Evolutionary conservation across 345 rosid genomes (phyloP), one percentile per base, ranked within the genome.

Genomic region (Linum trigynum): DNA sequence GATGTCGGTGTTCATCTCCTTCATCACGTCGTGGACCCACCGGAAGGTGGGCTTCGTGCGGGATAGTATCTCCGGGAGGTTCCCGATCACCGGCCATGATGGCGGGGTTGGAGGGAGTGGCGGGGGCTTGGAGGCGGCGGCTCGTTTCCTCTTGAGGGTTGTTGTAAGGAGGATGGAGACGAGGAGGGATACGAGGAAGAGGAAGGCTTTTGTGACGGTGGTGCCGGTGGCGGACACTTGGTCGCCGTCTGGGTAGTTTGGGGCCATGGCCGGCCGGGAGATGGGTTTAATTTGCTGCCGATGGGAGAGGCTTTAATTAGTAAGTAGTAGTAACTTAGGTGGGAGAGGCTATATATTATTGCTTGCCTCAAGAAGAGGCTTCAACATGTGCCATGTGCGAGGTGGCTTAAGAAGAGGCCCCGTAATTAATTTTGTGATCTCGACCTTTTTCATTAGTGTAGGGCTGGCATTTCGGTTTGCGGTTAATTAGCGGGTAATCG

Each of bases 1-100:
- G 6, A 43, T 43, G 50, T 79, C 79, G 2, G 83, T 79, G 61
- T 77, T 73, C 9, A 77, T 5, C 3, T 43, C 50, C 50, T 43
- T 43, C 50, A 43, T 43, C 50, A 43, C 50, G 2, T 1, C 9
- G 50, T 43, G 50, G 9, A 43, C 50, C 50, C 50, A 43, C 50
- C 50, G 50, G 50, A 43, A 43, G 3, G 5, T 11, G 3, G 50
- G 50, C 5, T 43, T 43, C 3, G 6, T 43, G 9, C 5, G 32
- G 32, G 1, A 5, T 4, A 43, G 0, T 5, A 43, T 1, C 50
- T 43, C 50, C 50, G 50, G 50, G 50, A 43, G 50, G 50, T 43
- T 43, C 3, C 50, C 50, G 6, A 43, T 4, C 1, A 43, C 6
- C 50, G 50, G 50, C 50, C 50, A 43, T 7, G 50, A 43, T 5